A percentile compares a stretch with the other conserved stretches of the same genome.
These are phyloP conservation scores for Cardamine chenopodiifolia DNA, from an alignment of 345 rosid genomes.

Conservation along the genomic window DNA sequence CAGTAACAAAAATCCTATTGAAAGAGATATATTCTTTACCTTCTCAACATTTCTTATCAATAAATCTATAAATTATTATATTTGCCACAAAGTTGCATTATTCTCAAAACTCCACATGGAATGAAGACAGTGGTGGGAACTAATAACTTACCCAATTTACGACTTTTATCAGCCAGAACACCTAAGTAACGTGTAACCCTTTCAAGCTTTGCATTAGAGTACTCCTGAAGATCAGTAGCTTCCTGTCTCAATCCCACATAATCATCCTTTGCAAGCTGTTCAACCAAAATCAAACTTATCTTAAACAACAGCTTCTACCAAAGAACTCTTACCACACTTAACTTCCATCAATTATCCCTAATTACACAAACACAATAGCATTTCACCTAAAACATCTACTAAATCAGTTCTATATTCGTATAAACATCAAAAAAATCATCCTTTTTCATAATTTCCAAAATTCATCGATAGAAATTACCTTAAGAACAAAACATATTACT, in stretches of 20 bases:
- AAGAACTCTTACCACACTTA: conserved; percentile 6
- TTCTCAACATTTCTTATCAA: background rate
- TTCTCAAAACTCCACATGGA: background rate
- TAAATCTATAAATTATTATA: background rate
- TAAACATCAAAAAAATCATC: background rate
- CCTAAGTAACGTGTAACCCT: conserved; percentile 95
- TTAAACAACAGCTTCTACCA: background rate
- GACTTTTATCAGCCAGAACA: conserved; percentile 81
- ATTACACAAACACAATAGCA: conserved; percentile 2
- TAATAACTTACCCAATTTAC: conserved; percentile 64
- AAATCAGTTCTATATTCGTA: conserved; percentile 7
- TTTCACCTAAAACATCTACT: background rate
- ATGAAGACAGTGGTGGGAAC: background rate
- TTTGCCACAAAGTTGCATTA: background rate
- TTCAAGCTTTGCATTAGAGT: conserved; percentile 88
- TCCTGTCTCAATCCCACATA: conserved; percentile 85
- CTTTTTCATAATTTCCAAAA: background rate
- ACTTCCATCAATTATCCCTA: background rate
- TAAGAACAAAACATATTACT: background rate
- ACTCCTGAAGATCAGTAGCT: conserved; percentile 85
- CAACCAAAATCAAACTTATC: conserved; percentile 23
- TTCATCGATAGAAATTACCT: background rate
- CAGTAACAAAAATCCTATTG: background rate
- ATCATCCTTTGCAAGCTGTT: conserved; percentile 76
- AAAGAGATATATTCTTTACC: background rate